Evolutionary conservation across 139 green algal species (phyloP), one percentile per base, ranked within the genome.

Genomic region (Tetratostichococcus sp.): DNA sequence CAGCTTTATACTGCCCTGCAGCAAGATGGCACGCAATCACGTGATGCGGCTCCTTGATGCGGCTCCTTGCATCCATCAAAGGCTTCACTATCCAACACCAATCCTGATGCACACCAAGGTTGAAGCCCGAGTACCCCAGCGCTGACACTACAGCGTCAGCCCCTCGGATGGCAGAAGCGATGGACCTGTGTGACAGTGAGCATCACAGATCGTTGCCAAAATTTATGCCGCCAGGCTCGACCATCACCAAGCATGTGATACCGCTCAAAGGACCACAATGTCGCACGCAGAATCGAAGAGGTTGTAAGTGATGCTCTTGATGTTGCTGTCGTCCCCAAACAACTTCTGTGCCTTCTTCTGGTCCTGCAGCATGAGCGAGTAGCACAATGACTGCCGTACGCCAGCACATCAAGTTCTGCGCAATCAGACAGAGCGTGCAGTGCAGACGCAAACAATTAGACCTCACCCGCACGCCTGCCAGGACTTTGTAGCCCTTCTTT

Each of bases 81-180:
- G n/a, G n/a, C n/a, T n/a, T n/a, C n/a, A n/a, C n/a, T n/a, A n/a
- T n/a, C n/a, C n/a, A n/a, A n/a, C n/a, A n/a, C n/a, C n/a, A n/a
- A n/a, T n/a, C n/a, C n/a, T n/a, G 2, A 25, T 5, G 50, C 50
- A 17, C 50, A 62, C 50, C 50, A 2, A 62, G 73, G 35, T 84
- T 84, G 43, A 85, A 74, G 28, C 82, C 85, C 19, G 65, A 74
- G 22, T 69, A 84, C 22, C 85, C 87, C 2, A 81, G 89, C 30
- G 83, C 78, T 68, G 82, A 87, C 57, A 92, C 85, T 26, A 92
- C 84, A 11, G 85, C 85, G 26, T 88, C 67, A 4, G 81, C 85
- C 26, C 73, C 77, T 4, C 80, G 79, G 6, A 90, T 86, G 0
- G 85, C 87, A 0, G 50, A 42, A 6, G 67, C 69, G 11, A 90